Base-by-base conservation (phyloP, 352 stramenopile genomes). In the Globisporangium rhizosaccharum region DNA sequence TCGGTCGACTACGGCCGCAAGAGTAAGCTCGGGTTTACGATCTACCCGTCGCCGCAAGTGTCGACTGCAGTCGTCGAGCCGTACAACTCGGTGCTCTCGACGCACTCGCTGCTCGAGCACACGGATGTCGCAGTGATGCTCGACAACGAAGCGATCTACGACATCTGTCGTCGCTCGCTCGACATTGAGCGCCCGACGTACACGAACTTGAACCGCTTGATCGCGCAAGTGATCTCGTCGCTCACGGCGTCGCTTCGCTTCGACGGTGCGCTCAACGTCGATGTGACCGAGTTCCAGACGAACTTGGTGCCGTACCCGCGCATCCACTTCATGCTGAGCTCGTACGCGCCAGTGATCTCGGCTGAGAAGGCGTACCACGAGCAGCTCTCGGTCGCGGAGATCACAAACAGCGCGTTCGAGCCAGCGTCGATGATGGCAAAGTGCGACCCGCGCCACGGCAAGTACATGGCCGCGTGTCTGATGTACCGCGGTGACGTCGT, bases 271-370 rank as follows among this genome's bases (percentile, higher is more conserved):
- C 79, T 99, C 25, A 99, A 99, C 75, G 95, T 99, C 51, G 97
- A 99, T 90, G 84, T 99, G 55, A 99, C 92, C n/a, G 96, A 99
- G 80, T 99, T 99, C 88, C 95, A 99, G 81, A 99, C 96, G 57
- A 99, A 99, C 86, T 74, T 99, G 72, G 97, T 99, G 59, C 96
- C 97, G 36, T 99, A 99, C 85, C 97, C 97, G 53, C 95, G 96
- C 62, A 98, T 99, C 76, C 97, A 99, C 83, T 99, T 99, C 76
- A 98, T 99, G 94, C 84, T 99, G 30, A 98, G 87, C 50, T 98
- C 95, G 48, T 99, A 99, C 71, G 97, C 97, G 42, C 97, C 97
- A 8, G 89, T 99, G 50, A 99, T 99, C 66, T 98, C 93, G 47
- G 90, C 92, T 12, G 95, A 99, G 74, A 99, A 99, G 80, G 96